A percentile compares a stretch with the other conserved stretches of the same genome.
These are phyloP conservation scores for Yamadazyma laniorum DNA, from an alignment of 805 yeast genomes.

Conservation along the genomic window DNA sequence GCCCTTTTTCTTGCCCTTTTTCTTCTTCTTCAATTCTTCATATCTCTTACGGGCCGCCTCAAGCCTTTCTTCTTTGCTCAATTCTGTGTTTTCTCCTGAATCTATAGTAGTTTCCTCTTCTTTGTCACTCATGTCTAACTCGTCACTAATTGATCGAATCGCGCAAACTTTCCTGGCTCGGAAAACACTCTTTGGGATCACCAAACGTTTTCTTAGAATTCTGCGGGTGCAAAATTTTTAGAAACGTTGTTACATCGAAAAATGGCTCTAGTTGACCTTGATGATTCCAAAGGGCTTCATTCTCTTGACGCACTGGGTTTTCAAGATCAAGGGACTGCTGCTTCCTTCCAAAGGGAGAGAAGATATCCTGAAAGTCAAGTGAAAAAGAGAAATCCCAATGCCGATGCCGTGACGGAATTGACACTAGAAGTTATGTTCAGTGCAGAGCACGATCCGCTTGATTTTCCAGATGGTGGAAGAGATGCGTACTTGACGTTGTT, in stretches of 20 bases:
- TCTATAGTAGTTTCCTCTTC: slow-evolving; percentile 7
- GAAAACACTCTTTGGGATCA: too few relatives aligned
- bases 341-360: neutral
- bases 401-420: neutral
- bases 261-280: neutral
- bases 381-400: neutral
- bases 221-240: neutral
- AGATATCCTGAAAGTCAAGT: neutral
- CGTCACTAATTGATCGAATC: slow-evolving; percentile 1
- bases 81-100: slow-evolving; percentile 18
- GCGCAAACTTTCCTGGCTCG: too few relatives aligned
- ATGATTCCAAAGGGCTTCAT: neutral
- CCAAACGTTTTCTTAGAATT: too few relatives aligned
- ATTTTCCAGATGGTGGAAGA: slow-evolving; percentile 32
- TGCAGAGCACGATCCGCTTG: slow-evolving; percentile 19
- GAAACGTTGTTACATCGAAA: too few relatives aligned
- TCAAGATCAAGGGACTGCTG: neutral
- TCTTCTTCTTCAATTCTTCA: slow-evolving; percentile 62
- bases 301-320: neutral
- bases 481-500: slow-evolving; percentile 23
- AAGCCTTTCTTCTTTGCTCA: slow-evolving; percentile 56
- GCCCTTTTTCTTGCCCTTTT: slow-evolving; percentile 40
- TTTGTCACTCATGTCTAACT: slow-evolving; percentile 14
- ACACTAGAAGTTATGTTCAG: slow-evolving; percentile 17
- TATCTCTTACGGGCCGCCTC: slow-evolving; percentile 74